A percentile compares a stretch with the other conserved stretches of the same genome.
Conservation (phyloP, 129 eudicot genomes). For the Apium graveolens region DNA sequence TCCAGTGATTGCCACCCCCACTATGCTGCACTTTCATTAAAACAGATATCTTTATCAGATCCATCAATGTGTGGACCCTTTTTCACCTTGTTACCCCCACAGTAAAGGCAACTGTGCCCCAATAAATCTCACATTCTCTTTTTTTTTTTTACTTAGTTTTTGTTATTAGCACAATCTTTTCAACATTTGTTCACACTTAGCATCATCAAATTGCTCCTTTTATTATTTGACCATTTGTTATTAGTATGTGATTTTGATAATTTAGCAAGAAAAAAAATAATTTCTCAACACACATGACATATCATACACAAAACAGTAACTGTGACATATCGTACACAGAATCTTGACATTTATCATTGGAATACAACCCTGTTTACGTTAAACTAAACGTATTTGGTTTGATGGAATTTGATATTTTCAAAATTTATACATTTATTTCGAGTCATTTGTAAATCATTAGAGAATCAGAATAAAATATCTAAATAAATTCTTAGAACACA, state of each 20-base stretch:
- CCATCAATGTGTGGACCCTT: slow-evolving; percentile 5
- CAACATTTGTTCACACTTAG: not conserved
- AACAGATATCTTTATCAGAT: slow-evolving; percentile 3
- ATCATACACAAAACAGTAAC: no score
- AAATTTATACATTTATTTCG: not conserved
- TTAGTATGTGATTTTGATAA: no score
- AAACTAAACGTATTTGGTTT: no score
- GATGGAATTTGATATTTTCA: not conserved
- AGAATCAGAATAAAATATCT: not conserved
- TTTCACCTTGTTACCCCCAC: slow-evolving; percentile 2
- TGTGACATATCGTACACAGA: no score
- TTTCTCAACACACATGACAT: no score
- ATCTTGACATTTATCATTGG: no score
- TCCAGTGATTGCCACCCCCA: slow-evolving; percentile 6
- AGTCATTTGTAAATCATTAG: not conserved
- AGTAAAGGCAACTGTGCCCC: not conserved
- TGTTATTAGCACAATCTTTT: not conserved
- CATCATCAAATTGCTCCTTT: not conserved
- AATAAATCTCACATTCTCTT: not conserved
- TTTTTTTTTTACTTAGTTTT: not conserved
- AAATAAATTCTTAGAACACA: not conserved
- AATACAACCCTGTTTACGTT: no score
- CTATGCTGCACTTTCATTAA: not conserved
- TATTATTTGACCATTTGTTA: not conserved
- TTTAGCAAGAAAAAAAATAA: no score